phyloP scores from a whole-genome alignment of 768 basidiomycete species.

The Coprinopsis strossmayeri region DNA sequence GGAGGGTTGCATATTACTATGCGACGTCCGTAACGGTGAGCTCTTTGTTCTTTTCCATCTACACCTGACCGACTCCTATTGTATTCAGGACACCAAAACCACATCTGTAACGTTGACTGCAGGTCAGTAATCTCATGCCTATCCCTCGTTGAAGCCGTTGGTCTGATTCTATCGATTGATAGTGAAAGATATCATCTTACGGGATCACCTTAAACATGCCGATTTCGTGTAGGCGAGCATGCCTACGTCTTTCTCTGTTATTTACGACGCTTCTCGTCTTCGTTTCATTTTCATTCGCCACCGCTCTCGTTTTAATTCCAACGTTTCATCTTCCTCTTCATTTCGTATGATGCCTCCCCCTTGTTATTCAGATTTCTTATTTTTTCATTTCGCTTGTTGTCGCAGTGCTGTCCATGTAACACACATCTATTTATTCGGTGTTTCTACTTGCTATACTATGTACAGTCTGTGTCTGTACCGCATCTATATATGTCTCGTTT shows the following conservation, averaged over 20 bases:
- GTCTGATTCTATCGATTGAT: background rate
- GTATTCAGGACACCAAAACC: conserved; percentile 36
- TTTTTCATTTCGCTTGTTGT: too few relatives aligned
- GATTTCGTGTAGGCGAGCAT: conserved; percentile 19
- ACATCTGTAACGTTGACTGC: conserved; percentile 34
- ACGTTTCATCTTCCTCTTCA: too few relatives aligned
- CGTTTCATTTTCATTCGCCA: too few relatives aligned
- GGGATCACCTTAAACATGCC: conserved; percentile 29
- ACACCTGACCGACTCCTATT: background rate
- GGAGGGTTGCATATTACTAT: conserved; percentile 54
- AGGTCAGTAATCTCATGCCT: conserved; percentile 15
- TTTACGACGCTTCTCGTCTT: too few relatives aligned
- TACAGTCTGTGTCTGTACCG: too few relatives aligned
- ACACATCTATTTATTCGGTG: too few relatives aligned
- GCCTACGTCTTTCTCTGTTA: background rate
- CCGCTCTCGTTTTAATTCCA: too few relatives aligned
- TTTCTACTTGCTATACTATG: too few relatives aligned
- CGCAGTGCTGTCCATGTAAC: too few relatives aligned
- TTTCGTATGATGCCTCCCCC: too few relatives aligned
- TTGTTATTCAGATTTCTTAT: too few relatives aligned
- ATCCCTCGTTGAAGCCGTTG: background rate
- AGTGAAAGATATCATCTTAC: conserved; percentile 36
- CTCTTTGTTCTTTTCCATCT: background rate
- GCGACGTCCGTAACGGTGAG: conserved; percentile 49
- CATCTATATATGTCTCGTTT: too few relatives aligned